Evolutionary conservation across 495 filamentous ascomycete species (phyloP).

Genomic region (Chaetomium cochliodes): DNA sequence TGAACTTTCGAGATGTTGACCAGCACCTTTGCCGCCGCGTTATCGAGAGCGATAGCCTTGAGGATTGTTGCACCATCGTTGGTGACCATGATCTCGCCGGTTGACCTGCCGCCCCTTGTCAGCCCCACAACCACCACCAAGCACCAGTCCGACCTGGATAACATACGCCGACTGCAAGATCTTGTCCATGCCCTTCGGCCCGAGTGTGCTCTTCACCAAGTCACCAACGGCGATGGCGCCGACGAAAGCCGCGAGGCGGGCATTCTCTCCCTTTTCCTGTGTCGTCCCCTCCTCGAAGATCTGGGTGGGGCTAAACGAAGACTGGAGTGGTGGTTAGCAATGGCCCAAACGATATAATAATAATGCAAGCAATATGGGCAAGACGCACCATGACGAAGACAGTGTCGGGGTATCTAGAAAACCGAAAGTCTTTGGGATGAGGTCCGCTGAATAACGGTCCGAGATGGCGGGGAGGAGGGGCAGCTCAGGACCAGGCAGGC

Average conservation of each 20-base stretch:
- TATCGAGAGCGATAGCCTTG: slow-evolving; percentile 98
- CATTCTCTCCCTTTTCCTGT: slow-evolving; percentile 99
- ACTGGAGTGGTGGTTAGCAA: slow-evolving; percentile 33
- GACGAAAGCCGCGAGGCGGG: slow-evolving; percentile 92
- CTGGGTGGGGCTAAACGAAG: slow-evolving; percentile 82
- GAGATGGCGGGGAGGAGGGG: slow-evolving; percentile 27
- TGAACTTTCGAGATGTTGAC: slow-evolving; percentile 99
- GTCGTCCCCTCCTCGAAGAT: slow-evolving; percentile 97
- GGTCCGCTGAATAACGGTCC: slow-evolving; percentile 9
- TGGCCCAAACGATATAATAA: slow-evolving; percentile 2
- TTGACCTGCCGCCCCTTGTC: slow-evolving; percentile 61
- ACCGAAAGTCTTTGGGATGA: slow-evolving; percentile 4
- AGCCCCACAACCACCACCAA: slow-evolving; percentile 17
- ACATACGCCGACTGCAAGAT: slow-evolving; percentile 94
- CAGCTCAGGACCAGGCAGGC: slow-evolving; percentile 32
- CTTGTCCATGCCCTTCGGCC: slow-evolving; percentile 99
- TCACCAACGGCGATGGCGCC: slow-evolving; percentile 97
- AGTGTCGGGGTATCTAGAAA: slow-evolving; percentile 18
- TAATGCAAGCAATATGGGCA: neutral
- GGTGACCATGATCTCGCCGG: slow-evolving; percentile 94
- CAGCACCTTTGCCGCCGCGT: slow-evolving; percentile 93
- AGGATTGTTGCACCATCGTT: slow-evolving; percentile 98
- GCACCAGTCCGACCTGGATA: neutral
- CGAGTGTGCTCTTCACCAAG: slow-evolving; percentile 92
- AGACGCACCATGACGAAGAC: slow-evolving; percentile 18